Evolutionary conservation across 208 protist species (phyloP).

Genomic region (Wallacemonas sp.): DNA sequence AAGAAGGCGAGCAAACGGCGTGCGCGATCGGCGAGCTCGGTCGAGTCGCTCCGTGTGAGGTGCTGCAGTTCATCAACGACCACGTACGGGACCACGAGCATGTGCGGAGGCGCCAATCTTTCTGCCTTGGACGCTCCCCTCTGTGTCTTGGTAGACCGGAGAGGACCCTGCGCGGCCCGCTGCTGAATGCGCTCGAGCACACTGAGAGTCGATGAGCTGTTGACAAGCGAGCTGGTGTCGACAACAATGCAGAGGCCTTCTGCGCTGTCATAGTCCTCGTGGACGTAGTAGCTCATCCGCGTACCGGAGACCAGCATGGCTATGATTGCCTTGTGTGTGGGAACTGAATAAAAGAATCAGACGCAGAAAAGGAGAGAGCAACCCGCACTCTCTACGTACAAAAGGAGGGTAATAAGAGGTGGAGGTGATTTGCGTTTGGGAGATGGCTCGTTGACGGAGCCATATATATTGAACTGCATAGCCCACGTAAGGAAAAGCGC

Average conservation of each 20-base stretch:
- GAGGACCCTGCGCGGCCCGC: background rate
- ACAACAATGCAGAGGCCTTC: conserved; percentile 11
- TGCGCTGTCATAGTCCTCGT: background rate
- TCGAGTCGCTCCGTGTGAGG: background rate
- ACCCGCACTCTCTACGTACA: no score
- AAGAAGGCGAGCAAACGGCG: background rate
- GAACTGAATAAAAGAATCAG: no score
- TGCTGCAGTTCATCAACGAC: conserved; percentile 17
- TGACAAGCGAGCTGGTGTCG: conserved; percentile 11
- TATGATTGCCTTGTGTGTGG: background rate
- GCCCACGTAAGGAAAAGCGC: no score
- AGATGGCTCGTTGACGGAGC: no score
- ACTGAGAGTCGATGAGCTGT: background rate
- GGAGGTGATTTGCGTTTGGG: no score
- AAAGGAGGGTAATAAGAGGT: no score
- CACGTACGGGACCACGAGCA: conserved; percentile 16
- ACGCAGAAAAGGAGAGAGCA: no score
- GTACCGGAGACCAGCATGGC: background rate
- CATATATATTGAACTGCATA: no score
- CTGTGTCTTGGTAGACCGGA: background rate
- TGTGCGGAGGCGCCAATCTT: conserved; percentile 10
- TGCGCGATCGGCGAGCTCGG: background rate
- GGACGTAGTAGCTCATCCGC: background rate
- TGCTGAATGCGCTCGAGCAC: conserved; percentile 9
- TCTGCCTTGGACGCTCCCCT: background rate